Evolutionary conservation across 129 eudicot species (phyloP), one percentile per base, ranked within the genome.

Genomic region (Apium graveolens): DNA sequence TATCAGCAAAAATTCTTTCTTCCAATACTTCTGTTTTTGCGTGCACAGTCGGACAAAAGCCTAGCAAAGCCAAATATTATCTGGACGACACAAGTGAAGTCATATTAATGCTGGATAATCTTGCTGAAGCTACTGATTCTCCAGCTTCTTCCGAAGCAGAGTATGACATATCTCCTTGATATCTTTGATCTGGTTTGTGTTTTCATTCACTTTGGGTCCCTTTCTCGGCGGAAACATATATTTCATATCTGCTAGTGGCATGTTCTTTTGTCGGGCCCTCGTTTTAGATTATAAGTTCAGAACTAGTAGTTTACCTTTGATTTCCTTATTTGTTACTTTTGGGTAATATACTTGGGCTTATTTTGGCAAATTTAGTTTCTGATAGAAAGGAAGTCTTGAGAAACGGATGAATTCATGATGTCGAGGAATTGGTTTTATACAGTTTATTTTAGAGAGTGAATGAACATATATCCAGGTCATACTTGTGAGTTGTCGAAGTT

Each of bases 1-100:
- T 84, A 29, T 90, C 95, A 29, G 80, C 87, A 80, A 88, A 85
- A 76, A 81, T 87, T 76, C 86, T 93, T 70, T 87, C 95, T 35
- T 85, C 88, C 73, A 79, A 86, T 66, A 86, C 98, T 37, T 79
- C 86, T 3, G 95, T 90, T 43, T 93, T 93, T 87, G 94, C 94
- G 13, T 93, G 98, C 80, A 93, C 97, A 48, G 98, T 93, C 16
- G 98, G 98, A 49, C 98, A 93, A 76, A 93, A 93, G 83, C 98
- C 98, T 17, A 93, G 98, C 87, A 90, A 93, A 83, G 98, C 98
- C 72, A 89, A 90, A 79, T 93, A 90, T 84, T 93, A 90, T 79
- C 82, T 93, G 73, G 96, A 93, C 73, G 98, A 93, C 84, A 80
- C 94, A n/a, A 49, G 79, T 14, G 98, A 93, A 76, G 98, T 93